Evolutionary conservation across 805 yeast genomes (phyloP).

Genomic region (Myxozyma neglecta): DNA sequence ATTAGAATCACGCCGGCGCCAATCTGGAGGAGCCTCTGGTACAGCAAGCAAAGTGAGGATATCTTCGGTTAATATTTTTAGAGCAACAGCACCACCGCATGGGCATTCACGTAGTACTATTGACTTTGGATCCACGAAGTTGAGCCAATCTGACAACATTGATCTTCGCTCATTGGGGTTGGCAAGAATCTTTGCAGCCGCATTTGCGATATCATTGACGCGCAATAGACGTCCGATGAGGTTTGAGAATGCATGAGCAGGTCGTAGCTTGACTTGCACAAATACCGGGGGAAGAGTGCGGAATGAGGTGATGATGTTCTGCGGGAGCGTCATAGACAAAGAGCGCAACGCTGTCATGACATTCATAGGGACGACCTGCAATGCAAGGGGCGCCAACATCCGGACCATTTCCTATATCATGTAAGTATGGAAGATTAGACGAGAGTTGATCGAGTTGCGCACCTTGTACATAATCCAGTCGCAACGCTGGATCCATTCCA

Average conservation of each 20-base stretch:
- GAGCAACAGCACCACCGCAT: slow-evolving; percentile 41
- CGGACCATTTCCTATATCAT: slow-evolving; percentile 46
- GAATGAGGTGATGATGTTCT: slow-evolving; percentile 36
- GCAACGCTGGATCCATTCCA: slow-evolving; percentile 66
- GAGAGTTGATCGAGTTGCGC: slow-evolving; percentile 6
- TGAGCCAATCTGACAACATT: slow-evolving; percentile 61
- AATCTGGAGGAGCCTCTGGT: neutral
- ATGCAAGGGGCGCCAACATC: slow-evolving; percentile 60
- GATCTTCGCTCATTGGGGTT: slow-evolving; percentile 47
- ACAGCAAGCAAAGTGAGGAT: slow-evolving; percentile 35
- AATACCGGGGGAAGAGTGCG: slow-evolving; percentile 51
- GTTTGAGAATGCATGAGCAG: slow-evolving; percentile 55
- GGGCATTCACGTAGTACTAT: slow-evolving; percentile 54
- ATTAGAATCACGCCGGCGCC: neutral
- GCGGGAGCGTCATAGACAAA: slow-evolving; percentile 52
- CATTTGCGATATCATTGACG: slow-evolving; percentile 54
- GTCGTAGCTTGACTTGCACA: slow-evolving; percentile 51
- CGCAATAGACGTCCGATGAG: slow-evolving; percentile 57
- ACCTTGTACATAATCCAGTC: slow-evolving; percentile 62
- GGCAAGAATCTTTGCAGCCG: slow-evolving; percentile 50
- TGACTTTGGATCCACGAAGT: slow-evolving; percentile 49
- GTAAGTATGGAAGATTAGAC: neutral
- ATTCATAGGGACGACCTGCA: slow-evolving; percentile 57
- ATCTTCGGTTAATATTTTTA: slow-evolving; percentile 36
- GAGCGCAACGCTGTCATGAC: slow-evolving; percentile 56